Evolutionary conservation across 306 rosid genomes (phyloP), one percentile per base, ranked within the genome.

Genomic region (Begonia peltatifolia): DNA sequence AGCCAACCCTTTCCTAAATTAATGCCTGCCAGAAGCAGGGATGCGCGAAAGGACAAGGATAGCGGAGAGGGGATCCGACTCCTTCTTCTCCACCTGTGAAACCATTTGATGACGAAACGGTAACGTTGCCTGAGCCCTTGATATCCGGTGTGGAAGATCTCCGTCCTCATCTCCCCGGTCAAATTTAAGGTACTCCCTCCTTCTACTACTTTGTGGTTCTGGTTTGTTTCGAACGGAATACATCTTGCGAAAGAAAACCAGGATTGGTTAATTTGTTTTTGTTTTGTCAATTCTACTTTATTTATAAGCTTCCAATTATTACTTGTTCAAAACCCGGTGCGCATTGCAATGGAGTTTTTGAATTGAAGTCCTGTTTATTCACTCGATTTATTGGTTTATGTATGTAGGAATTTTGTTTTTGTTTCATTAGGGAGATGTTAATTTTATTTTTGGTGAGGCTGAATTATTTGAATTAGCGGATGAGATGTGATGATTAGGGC

Each of bases 31-130:
- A 76, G 59, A 49, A 59, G 3, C 63, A 71, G 81, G 66, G 95
- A 89, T 67, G 60, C 77, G 20, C 74, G 93, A 35, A 35, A 56
- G 88, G 42, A 64, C 74, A 75, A 76, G 68, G 70, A 88, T 88
- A 58, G 18, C 84, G 59, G 73, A 80, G 20, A 73, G 84, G 66
- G 84, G 95, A 18, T 64, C 94, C 71, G 90, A 84, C 58, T 87
- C 67, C 68, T 35, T 9, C 57, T 10, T 14, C 65, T 51, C 10
- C 63, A 16, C 30, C 55, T 61, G 65, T 68, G 11, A 30, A 47
- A 14, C 53, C 68, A 10, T 50, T 12, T 9, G 48, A 5, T 14
- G 20, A 60, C 16, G 58, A 41, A 53, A 5, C 64, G n/a, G 41
- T 10, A 57, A 55, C 62, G 16, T 41, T 63, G 36, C 23, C 71